Conservation (phyloP, 2,329 filamentous ascomycete species). For the Colletotrichum eremochloae region DNA sequence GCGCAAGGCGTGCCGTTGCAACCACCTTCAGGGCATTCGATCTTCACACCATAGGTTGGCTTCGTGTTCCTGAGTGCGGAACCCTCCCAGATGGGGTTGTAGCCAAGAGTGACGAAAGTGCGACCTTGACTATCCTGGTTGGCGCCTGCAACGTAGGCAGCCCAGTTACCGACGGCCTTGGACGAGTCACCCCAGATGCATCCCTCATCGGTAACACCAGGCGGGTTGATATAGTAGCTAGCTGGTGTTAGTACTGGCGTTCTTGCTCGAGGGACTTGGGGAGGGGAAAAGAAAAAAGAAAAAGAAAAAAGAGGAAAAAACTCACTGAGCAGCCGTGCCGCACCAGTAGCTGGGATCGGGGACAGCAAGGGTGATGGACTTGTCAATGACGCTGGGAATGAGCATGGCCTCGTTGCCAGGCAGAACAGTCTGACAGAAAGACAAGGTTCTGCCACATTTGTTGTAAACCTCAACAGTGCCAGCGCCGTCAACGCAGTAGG, state of each 20-base stretch:
- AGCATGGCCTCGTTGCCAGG: constrained; percentile 87
- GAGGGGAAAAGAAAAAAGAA: too few species aligned
- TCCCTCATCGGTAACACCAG: constrained; percentile 72
- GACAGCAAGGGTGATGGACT: constrained; percentile 74
- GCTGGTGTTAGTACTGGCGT: constrained; percentile 5
- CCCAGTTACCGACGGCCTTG: constrained; percentile 80
- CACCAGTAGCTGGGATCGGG: constrained; percentile 79
- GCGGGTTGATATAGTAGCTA: constrained; percentile 84
- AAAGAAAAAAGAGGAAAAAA: constrained; percentile 38
- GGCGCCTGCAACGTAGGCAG: constrained; percentile 80
- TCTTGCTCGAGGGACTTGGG: constrained; percentile 2
- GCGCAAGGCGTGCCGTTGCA: constrained; percentile 83
- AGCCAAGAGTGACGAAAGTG: constrained; percentile 82
- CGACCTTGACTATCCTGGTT: constrained; percentile 75
- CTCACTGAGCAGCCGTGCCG: constrained; percentile 80
- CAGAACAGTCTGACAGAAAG: constrained; percentile 84
- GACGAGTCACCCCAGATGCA: constrained; percentile 79
- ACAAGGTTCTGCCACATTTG: constrained; percentile 71
- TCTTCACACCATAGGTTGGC: constrained; percentile 76
- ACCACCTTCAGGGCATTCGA: constrained; percentile 74
- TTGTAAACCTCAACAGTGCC: constrained; percentile 76
- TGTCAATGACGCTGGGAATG: constrained; percentile 78
- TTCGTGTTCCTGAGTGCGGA: constrained; percentile 66
- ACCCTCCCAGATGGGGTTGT: constrained; percentile 80
- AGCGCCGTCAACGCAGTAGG: constrained; percentile 78